phyloP scores from a whole-genome alignment of 2,329 filamentous ascomycete species.

The Ophiobolus disseminans region DNA sequence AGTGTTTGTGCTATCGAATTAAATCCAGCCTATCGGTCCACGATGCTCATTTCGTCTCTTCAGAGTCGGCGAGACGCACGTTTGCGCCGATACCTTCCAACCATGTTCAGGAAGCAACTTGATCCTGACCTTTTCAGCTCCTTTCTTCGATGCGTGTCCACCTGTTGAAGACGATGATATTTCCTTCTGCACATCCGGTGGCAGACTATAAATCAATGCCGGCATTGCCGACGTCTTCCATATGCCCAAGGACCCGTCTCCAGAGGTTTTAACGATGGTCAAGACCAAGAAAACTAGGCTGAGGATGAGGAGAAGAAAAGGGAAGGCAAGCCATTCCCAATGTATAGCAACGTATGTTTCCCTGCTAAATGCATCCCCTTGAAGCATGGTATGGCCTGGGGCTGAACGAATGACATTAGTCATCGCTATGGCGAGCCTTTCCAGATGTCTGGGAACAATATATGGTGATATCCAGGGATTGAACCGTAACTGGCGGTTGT shows the following conservation, averaged over 20 bases:
- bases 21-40: background rate
- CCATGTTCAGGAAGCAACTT: constrained; percentile 14
- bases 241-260: constrained; percentile 13
- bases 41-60: background rate
- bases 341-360: constrained; percentile 17
- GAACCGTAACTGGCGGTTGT: background rate
- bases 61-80: background rate
- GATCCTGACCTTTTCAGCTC: constrained; percentile 13
- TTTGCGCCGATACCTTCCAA: constrained; percentile 23
- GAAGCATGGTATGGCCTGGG: background rate
- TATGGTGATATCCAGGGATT: constrained; percentile 23
- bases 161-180: constrained; percentile 7
- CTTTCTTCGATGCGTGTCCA: background rate
- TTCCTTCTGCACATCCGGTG: constrained; percentile 21
- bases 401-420: constrained; percentile 28
- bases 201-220: constrained; percentile 33
- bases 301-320: constrained; percentile 25
- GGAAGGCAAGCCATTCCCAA: constrained; percentile 39
- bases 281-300: constrained; percentile 31
- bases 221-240: constrained; percentile 46
- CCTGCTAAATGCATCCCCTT: constrained; percentile 16
- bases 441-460: constrained; percentile 28
- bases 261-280: constrained; percentile 32
- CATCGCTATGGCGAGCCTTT: constrained; percentile 23
- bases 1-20: no score